phyloP scores from a whole-genome alignment of 179 eudicot genomes.

The Patellifolia procumbens region DNA sequence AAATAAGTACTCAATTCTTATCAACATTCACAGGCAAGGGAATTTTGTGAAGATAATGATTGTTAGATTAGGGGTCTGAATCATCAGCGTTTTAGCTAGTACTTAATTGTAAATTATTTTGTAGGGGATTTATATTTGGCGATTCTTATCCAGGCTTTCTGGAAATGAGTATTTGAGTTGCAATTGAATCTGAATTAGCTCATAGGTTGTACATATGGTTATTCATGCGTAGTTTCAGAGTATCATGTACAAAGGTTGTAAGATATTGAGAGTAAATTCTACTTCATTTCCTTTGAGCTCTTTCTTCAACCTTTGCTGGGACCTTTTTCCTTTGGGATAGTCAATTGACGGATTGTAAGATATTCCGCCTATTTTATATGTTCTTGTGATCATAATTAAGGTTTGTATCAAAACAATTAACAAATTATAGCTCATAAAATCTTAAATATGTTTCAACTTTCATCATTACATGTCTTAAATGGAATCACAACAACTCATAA shows the following conservation, averaged over 20 bases:
- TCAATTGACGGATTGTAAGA: too few relatives aligned
- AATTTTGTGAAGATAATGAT: constrained; percentile 9
- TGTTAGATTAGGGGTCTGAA: background rate
- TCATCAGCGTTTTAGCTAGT: background rate
- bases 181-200: background rate
- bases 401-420: too few relatives aligned
- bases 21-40: background rate
- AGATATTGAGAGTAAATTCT: too few relatives aligned
- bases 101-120: constrained; percentile 2
- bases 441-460: too few relatives aligned
- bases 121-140: background rate
- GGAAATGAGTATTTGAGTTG: background rate
- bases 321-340: too few relatives aligned
- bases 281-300: too few relatives aligned
- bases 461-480: too few relatives aligned
- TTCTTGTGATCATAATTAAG: too few relatives aligned
- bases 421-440: too few relatives aligned
- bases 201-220: constrained; percentile 13
- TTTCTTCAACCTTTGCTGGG: too few relatives aligned
- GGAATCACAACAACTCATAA: too few relatives aligned
- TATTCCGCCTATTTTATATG: too few relatives aligned
- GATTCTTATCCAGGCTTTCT: background rate
- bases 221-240: background rate
- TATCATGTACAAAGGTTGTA: background rate
- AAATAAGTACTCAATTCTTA: background rate